Percentiles rank a stretch among this genome's conserved stretches.
phyloP scores from a whole-genome alignment of 129 eudicot species.

The Saussurea involucrata region DNA sequence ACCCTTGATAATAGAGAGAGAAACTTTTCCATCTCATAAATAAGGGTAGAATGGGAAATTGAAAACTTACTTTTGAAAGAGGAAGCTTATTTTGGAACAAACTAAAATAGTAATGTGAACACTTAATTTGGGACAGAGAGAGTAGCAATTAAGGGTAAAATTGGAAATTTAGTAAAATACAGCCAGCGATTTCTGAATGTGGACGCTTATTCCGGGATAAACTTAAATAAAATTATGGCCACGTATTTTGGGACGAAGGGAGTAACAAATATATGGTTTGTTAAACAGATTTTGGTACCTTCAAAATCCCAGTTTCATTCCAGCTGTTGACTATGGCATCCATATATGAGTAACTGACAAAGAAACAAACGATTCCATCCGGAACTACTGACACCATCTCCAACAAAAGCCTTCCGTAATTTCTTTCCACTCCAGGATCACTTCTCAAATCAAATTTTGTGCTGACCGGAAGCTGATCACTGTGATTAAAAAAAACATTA shows the following conservation, averaged over 20 bases:
- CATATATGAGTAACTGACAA: conserved; percentile 98
- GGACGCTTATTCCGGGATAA: too few relatives aligned
- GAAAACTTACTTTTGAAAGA: too few relatives aligned
- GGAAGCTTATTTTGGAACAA: too few relatives aligned
- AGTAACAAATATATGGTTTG: neutral
- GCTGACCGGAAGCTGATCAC: conserved; percentile 99
- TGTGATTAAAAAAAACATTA: conserved; percentile 23
- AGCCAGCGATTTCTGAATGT: too few relatives aligned
- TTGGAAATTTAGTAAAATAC: neutral
- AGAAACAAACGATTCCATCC: conserved; percentile 98
- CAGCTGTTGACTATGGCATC: conserved; percentile 97
- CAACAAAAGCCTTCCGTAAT: conserved; percentile 91
- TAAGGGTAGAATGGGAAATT: too few relatives aligned
- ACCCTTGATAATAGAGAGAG: neutral
- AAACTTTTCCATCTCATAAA: neutral
- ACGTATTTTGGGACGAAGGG: neutral
- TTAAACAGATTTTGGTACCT: conserved; percentile 38
- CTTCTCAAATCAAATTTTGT: conserved; percentile 93
- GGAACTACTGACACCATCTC: conserved; percentile 99
- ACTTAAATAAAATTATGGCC: neutral
- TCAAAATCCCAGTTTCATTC: conserved; percentile 91
- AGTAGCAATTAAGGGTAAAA: neutral
- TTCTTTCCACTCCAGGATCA: conserved; percentile 97
- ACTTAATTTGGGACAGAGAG: too few relatives aligned
- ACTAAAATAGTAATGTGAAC: too few relatives aligned